Percentiles rank a stretch among this genome's conserved stretches.
phyloP scores from a whole-genome alignment of 306 rosid genomes.

The Quercus parvula region DNA sequence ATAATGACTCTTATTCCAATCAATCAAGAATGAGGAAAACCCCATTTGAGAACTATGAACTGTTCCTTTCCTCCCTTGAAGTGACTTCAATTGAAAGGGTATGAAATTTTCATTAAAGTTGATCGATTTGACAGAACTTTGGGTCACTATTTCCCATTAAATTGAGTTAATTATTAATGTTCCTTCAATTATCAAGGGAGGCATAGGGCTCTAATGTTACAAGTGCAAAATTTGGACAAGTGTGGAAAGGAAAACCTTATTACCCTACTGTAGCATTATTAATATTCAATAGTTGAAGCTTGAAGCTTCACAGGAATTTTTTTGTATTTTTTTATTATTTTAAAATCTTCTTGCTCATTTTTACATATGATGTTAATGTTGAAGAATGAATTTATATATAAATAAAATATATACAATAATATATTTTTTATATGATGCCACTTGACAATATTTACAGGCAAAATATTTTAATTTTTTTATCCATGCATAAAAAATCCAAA shows the following conservation, averaged over 20 bases:
- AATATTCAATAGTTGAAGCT: too few species aligned
- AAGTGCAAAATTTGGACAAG: conserved; percentile 15
- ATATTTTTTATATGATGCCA: too few species aligned
- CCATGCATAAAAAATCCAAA: too few species aligned
- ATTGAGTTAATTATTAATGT: conserved; percentile 10
- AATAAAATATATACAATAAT: too few species aligned
- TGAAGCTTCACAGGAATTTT: too few species aligned
- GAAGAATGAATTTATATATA: too few species aligned
- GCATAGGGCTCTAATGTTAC: conserved; percentile 26
- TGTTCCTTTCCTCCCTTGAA: conserved; percentile 40
- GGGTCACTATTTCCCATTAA: conserved; percentile 49
- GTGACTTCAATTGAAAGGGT: conserved; percentile 57
- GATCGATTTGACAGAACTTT: conserved; percentile 83
- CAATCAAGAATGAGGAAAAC: conserved; percentile 37
- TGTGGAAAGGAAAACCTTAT: background rate
- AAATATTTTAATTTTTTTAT: too few species aligned
- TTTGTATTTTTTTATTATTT: too few species aligned
- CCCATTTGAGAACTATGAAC: conserved; percentile 36
- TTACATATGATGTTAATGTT: too few species aligned
- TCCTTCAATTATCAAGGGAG: conserved; percentile 31
- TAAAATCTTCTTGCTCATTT: too few species aligned
- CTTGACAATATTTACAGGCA: too few species aligned
- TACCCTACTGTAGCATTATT: background rate
- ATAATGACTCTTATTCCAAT: conserved; percentile 49
- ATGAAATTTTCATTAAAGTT: conserved; percentile 42